Evolutionary conservation across 805 yeast genomes (phyloP).

Genomic region (Candida mattraensis): DNA sequence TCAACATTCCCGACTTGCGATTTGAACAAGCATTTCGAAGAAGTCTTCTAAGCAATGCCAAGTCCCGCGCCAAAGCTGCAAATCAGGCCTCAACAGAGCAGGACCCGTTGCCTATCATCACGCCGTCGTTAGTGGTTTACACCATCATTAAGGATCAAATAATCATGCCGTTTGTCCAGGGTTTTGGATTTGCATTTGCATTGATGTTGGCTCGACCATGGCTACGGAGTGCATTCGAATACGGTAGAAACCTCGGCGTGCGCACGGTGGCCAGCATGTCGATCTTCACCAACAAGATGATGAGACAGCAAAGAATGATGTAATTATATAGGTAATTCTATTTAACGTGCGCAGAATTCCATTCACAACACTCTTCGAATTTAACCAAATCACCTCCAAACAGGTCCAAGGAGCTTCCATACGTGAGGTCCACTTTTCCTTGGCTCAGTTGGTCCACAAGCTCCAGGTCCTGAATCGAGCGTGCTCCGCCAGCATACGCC

Average conservation of each 20-base stretch:
- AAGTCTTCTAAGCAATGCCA: constrained; percentile 32
- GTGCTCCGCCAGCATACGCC: constrained; percentile 98
- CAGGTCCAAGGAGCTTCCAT: constrained; percentile 89
- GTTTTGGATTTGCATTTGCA: constrained; percentile 44
- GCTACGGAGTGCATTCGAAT: constrained; percentile 22
- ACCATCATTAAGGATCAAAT: constrained; percentile 54
- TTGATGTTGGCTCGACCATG: constrained; percentile 39
- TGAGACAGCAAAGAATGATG: not conserved
- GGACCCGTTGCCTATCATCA: constrained; percentile 28
- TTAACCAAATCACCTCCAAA: constrained; percentile 87
- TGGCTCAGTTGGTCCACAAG: constrained; percentile 65
- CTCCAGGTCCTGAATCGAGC: constrained; percentile 63
- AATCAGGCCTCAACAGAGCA: constrained; percentile 12
- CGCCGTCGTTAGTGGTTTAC: constrained; percentile 45
- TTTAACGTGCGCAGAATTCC: too few species aligned
- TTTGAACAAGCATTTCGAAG: constrained; percentile 61
- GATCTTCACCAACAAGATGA: not conserved
- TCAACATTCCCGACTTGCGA: constrained; percentile 59
- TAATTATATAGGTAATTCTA: constrained; percentile 3
- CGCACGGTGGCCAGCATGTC: constrained; percentile 16
- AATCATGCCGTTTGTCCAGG: constrained; percentile 57
- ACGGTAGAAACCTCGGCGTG: constrained; percentile 27
- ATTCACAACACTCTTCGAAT: constrained; percentile 69
- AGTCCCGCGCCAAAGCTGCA: constrained; percentile 12
- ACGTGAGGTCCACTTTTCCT: constrained; percentile 89